Percentiles rank a stretch among this genome's conserved stretches.
Conservation (phyloP, 371 early-diverging fungal genomes). For the Mucor indicus region DNA sequence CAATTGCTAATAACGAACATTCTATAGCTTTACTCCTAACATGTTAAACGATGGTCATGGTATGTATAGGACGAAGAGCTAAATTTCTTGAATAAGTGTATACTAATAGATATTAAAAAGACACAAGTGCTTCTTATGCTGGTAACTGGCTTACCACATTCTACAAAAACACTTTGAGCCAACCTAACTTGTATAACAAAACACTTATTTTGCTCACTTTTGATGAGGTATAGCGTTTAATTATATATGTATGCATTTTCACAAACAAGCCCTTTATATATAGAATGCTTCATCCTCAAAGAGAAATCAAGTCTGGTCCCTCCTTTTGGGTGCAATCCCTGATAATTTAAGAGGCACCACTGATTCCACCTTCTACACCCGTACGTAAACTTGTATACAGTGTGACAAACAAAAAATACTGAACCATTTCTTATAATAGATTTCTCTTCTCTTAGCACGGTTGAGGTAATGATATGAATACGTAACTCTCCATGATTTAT, state of each 20-base stretch:
- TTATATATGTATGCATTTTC: no score
- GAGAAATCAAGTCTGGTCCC: slow-evolving; percentile 31
- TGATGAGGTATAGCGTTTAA: no score
- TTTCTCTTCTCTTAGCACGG: slow-evolving; percentile 53
- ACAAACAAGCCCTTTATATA: no score
- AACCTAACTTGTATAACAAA: slow-evolving; percentile 11
- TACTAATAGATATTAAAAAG: no score
- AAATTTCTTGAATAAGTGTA: no score
- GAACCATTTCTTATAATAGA: no score
- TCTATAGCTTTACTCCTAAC: slow-evolving; percentile 49
- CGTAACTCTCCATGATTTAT: no score
- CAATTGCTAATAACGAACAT: no score
- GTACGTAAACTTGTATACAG: no score
- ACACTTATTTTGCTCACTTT: slow-evolving; percentile 28
- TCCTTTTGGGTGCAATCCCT: slow-evolving; percentile 27
- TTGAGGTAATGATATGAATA: no score
- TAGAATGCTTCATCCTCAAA: slow-evolving; percentile 16
- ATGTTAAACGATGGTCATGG: background rate
- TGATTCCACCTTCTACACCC: slow-evolving; percentile 55
- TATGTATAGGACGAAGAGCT: no score
- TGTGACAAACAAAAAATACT: no score
- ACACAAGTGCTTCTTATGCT: slow-evolving; percentile 28
- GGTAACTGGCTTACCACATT: slow-evolving; percentile 29
- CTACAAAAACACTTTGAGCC: slow-evolving; percentile 18
- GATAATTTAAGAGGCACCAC: slow-evolving; percentile 31